Evolutionary conservation across 106 monocot genomes (phyloP).

Genomic region (Acanthochlamys bracteata): DNA sequence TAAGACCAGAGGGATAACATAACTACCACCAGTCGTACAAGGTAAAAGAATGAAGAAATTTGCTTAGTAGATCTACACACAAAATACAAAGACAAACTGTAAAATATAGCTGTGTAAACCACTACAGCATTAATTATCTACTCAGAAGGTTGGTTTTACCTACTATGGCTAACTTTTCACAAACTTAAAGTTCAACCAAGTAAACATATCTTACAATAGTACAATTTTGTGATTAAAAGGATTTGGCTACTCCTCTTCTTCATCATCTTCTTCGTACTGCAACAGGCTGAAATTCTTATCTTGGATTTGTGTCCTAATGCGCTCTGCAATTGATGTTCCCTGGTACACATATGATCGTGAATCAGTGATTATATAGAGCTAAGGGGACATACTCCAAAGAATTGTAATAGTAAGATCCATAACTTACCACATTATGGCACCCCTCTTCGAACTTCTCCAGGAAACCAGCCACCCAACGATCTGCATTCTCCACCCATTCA

Average conservation of each 20-base stretch:
- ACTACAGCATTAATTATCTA: too few species aligned
- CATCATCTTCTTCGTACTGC: slow-evolving; percentile 45
- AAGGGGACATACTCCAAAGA: neutral
- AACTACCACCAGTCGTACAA: too few species aligned
- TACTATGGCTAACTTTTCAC: too few species aligned
- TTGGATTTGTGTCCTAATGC: slow-evolving; percentile 46
- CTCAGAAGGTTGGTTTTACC: too few species aligned
- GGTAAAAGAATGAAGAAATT: too few species aligned
- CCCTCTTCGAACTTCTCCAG: slow-evolving; percentile 85
- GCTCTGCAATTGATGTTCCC: slow-evolving; percentile 59
- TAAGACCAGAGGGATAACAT: too few species aligned
- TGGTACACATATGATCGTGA: neutral
- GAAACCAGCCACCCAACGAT: slow-evolving; percentile 94
- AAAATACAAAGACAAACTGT: too few species aligned
- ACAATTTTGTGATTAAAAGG: too few species aligned
- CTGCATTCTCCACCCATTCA: slow-evolving; percentile 93
- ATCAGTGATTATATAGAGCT: neutral
- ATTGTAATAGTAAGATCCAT: neutral
- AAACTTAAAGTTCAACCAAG: too few species aligned
- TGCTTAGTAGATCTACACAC: too few species aligned
- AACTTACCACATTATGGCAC: slow-evolving; percentile 72
- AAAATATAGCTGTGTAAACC: too few species aligned
- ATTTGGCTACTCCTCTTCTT: neutral
- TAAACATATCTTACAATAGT: too few species aligned
- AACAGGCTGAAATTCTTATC: slow-evolving; percentile 47